Evolutionary conservation across 106 monocot species (phyloP), one percentile per base, ranked within the genome.

Genomic region (Allium cepa): DNA sequence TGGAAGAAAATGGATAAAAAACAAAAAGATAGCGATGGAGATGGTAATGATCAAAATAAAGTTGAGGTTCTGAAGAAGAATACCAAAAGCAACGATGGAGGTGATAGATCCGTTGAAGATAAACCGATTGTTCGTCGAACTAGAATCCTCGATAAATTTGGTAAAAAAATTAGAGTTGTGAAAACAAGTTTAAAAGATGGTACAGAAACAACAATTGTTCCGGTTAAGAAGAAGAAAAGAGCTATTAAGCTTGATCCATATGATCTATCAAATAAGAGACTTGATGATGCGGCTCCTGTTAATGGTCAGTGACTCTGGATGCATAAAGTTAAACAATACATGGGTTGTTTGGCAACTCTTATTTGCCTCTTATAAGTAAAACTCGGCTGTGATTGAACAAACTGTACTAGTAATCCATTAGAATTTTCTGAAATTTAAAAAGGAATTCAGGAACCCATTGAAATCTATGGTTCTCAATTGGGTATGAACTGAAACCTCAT

Each of bases 191-290:
- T 56, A 12, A 65, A 49, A 57, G 75, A 70, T 55, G 74, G 69
- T 15, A 53, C 78, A 67, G 77, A 14, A 11, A 85, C 47, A 58
- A 50, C 46, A 57, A 50, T 10, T 70, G 64, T 56, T 71, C 75
- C 59, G 6, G 66, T 55, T 8, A 82, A 83, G 79, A 92, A 76
- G 59, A 83, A 66, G 46, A 92, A 80, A 59, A 60, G 88, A 62
- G 74, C 74, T 10, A 91, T 91, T 16, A 85, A 78, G 66, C 53
- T 92, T 57, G 83, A 92, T 67, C 88, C 82, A 7, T 79, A 77
- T 79, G 92, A 92, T 62, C 66, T 72, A 26, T 92, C 92, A 48
- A 92, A 88, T 72, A 92, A 92, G 73, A 47, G 92, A 71, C 62
- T 88, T 10, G 80, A 74, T 46, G 80, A 83, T 71, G 72, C 56